Evolutionary conservation across 495 filamentous ascomycete species (phyloP), one percentile per base, ranked within the genome.

Genomic region (Penicillium soppii): DNA sequence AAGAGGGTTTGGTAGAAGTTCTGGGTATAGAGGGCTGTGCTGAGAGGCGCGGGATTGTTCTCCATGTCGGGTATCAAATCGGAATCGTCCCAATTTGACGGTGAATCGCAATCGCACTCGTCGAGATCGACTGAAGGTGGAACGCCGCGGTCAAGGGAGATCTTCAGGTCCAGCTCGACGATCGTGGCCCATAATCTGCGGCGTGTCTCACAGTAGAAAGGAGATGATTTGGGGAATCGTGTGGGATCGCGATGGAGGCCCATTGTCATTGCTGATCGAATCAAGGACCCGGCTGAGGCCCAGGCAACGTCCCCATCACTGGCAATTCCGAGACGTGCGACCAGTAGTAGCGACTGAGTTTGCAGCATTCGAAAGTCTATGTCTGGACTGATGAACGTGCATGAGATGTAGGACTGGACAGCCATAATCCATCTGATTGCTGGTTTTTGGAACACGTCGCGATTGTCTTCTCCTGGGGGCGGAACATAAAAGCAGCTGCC

Each of bases 181-280:
- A 88, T 78, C 4, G 82, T 85, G 12, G 74, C 74, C 84, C 84
- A 88, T 3, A 86, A 48, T 17, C 83, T 67, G 40, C 84, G 75
- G 3, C 82, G 78, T 21, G 83, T 43, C 51, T 87, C 82, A 4
- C 69, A 70, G 50, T 78, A 74, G 16, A 80, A 69, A 4, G 62
- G 62, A 0, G 66, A 33, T 1, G 73, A 77, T 25, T 61, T 61
- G 1, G 68, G 70, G 39, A 83, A 77, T 29, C 77, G 66, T 16
- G 68, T 69, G 0, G 83, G 83, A 53, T 84, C 80, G 4, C 79
- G 78, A 53, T 87, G 81, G 13, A 85, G 50, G 2, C 81, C 80
- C 62, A 85, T 80, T 12, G 73, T 73, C 70, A 82, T 82, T 7
- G 81, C 80, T 19, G 62, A 73, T n/a, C 76, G 73, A 19, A 83